Percentiles rank a stretch among this genome's conserved stretches.
Conservation (phyloP, 139 green algal genomes). For the Chlorella sp. region DNA sequence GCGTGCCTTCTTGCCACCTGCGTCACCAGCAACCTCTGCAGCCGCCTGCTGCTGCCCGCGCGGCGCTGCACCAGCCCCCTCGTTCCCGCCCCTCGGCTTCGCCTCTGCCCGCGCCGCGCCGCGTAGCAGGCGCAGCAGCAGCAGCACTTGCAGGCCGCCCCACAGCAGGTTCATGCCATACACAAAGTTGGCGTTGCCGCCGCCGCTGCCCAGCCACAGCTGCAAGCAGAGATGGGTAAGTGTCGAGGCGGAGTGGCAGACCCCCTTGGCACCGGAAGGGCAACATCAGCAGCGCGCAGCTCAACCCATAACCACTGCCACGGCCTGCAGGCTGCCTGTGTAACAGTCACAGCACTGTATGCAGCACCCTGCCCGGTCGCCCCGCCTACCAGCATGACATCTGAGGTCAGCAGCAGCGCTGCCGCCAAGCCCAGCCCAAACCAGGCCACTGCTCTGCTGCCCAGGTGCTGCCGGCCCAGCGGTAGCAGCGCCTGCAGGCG, state of each 20-base stretch:
- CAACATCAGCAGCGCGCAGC: too few relatives aligned
- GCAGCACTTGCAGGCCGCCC: constrained; percentile 13
- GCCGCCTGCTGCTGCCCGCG: not conserved
- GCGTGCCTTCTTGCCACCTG: too few relatives aligned
- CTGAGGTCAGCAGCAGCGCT: not conserved
- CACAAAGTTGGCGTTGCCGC: constrained; percentile 47
- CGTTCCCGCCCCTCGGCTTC: not conserved
- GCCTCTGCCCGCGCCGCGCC: not conserved
- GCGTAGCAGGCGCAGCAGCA: constrained; percentile 35
- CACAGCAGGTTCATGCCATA: constrained; percentile 45
- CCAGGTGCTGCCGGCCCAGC: not conserved
- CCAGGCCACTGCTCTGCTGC: not conserved
- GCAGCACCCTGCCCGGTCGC: too few relatives aligned
- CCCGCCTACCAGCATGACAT: not conserved
- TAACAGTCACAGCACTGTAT: too few relatives aligned
- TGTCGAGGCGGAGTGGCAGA: too few relatives aligned
- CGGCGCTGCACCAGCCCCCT: not conserved
- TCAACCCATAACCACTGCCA: too few relatives aligned
- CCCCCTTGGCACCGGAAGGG: too few relatives aligned
- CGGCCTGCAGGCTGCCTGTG: too few relatives aligned
- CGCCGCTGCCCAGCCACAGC: constrained; percentile 35
- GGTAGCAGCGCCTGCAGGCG: constrained; percentile 11
- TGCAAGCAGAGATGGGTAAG: not conserved
- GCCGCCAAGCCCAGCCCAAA: not conserved
- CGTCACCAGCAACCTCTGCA: not conserved